Base-by-base conservation (phyloP, 2,329 filamentous ascomycete genomes). In the Penicillium carneum region DNA sequence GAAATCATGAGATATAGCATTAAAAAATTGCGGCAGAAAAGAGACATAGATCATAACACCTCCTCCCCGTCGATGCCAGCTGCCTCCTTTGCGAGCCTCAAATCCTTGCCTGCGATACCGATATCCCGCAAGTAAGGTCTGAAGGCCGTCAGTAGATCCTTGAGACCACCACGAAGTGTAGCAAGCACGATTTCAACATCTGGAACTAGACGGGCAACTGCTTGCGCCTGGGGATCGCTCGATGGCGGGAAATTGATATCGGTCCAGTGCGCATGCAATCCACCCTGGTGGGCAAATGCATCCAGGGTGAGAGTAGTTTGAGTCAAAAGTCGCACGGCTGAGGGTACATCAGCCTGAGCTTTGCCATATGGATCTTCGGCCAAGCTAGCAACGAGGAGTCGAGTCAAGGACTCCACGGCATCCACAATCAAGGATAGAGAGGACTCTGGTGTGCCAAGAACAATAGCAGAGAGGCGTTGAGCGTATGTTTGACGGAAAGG, bases 331-430 rank as follows among this genome's bases (percentile, higher is more conserved):
- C 89, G 86, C 52, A 97, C 86, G 59, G 96, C 88, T 50, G 79
- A 80, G 0, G 90, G 87, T 2, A 98, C 87, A 65, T 95, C 91
- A 45, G 88, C 84, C 67, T 96, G 90, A n/a, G 96, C 94, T 68
- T 91, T 90, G 14, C 94, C 94, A 72, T 88, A 95, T 48, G 85
- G 84, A 74, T 98, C 94, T 76, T 98, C 93, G 3, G 82, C 81
- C 56, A 97, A 79, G 76, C 90, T 94, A 63, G 86, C 85, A 4
- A 92, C 84, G 0, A 91, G 86, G 31, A 98, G 83, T 51, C 85
- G 83, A 12, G 86, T 87, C 41, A 95, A 79, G 0, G 89, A 86
- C 61, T 88, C 87, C n/a, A 88, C 83, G 1, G 91, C 90, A 72
- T 94, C 88, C 52, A 90, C 78, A 67, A 92, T 89, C 16, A 90